Evolutionary conservation across 805 yeast species (phyloP).

Genomic region (Kluyveromyces nonfermentans): DNA sequence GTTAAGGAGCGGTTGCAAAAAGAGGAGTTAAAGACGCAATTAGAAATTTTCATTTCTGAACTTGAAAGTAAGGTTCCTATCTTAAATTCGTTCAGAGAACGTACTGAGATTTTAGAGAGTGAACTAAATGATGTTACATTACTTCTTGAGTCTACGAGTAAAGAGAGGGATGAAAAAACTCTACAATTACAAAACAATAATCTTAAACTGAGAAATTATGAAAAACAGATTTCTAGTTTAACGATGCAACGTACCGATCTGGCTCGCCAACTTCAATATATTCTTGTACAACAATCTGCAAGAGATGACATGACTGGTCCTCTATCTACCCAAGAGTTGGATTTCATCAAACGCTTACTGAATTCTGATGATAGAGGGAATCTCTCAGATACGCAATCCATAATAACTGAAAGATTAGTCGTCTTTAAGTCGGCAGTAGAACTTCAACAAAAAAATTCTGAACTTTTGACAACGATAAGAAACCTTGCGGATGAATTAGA

Average conservation of each 20-base stretch:
- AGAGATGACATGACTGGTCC: constrained; percentile 50
- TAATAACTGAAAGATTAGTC: constrained; percentile 67
- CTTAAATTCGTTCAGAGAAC: constrained; percentile 54
- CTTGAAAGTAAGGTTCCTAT: constrained; percentile 72
- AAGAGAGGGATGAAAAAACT: constrained; percentile 36
- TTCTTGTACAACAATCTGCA: constrained; percentile 57
- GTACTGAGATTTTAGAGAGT: constrained; percentile 46
- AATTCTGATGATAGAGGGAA: constrained; percentile 24
- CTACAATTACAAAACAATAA: constrained; percentile 16
- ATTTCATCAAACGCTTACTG: constrained; percentile 47
- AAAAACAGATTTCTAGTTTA: constrained; percentile 33
- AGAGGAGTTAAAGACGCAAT: constrained; percentile 56
- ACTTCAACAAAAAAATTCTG: constrained; percentile 64
- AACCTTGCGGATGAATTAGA: constrained; percentile 67
- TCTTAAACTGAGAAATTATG: constrained; percentile 23
- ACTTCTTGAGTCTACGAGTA: constrained; percentile 43
- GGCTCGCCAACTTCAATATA: constrained; percentile 71
- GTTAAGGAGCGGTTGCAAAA: constrained; percentile 64
- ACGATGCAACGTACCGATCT: constrained; percentile 58
- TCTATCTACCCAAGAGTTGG: constrained; percentile 53
- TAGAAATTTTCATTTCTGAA: constrained; percentile 64
- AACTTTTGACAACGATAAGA: constrained; percentile 59
- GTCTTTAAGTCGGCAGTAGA: constrained; percentile 59
- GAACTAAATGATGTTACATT: constrained; percentile 47
- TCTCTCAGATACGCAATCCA: constrained; percentile 58